A percentile compares a stretch with the other conserved stretches of the same genome.
Conservation (phyloP, 1,284 basidiomycete species). For the Rhizopogon parksii region DNA sequence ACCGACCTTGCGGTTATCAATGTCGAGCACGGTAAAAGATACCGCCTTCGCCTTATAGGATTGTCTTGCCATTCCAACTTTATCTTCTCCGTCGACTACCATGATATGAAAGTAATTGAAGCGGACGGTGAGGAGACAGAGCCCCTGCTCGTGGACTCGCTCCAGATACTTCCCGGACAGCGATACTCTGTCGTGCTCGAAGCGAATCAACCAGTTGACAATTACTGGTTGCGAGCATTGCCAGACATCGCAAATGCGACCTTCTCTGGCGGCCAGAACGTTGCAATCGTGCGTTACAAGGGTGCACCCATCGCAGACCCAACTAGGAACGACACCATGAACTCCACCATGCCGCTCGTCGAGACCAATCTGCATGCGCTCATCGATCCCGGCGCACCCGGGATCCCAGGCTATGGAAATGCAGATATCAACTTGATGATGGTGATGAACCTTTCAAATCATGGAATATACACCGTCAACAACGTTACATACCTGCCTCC, state of each 20-base stretch:
- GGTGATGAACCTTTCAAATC: constrained; percentile 14
- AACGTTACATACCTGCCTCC: constrained; percentile 18
- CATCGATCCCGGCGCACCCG: constrained; percentile 30
- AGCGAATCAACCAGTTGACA: constrained; percentile 22
- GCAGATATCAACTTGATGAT: constrained; percentile 32
- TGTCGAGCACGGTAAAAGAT: constrained; percentile 17
- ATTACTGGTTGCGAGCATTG: constrained; percentile 37
- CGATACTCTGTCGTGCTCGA: constrained; percentile 25
- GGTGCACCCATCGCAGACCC: constrained; percentile 37
- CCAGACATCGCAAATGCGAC: not conserved
- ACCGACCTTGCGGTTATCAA: constrained; percentile 17
- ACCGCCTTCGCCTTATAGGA: constrained; percentile 27
- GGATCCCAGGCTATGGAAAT: constrained; percentile 24
- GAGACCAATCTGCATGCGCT: constrained; percentile 34
- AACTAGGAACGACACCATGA: not conserved
- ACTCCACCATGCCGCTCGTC: constrained; percentile 19
- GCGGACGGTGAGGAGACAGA: constrained; percentile 35
- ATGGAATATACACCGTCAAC: constrained; percentile 15
- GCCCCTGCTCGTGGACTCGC: constrained; percentile 32
- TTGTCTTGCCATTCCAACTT: constrained; percentile 26
- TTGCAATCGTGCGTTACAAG: constrained; percentile 43
- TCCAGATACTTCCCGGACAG: constrained; percentile 31
- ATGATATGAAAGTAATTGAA: constrained; percentile 35
- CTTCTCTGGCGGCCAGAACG: constrained; percentile 34
- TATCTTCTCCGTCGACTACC: constrained; percentile 30